Base-by-base conservation (phyloP, 371 early-diverging fungal species). In the Syncephalastrum monosporum region DNA sequence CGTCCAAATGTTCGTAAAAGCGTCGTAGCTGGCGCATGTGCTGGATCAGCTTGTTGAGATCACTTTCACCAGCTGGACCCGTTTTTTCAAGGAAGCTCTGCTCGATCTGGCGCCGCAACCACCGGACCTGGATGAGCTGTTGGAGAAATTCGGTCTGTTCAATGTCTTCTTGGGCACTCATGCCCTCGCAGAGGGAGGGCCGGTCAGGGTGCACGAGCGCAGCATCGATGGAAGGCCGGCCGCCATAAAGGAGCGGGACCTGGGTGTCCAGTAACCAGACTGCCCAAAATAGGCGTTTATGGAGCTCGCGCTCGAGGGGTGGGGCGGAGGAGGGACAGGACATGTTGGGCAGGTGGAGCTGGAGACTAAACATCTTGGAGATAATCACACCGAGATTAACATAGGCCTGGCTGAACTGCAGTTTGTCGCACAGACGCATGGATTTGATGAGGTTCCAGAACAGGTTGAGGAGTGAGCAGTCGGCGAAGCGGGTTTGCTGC, bases 251-350 rank as follows among this genome's bases (percentile, higher is more conserved):
- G 8, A 60, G 51, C 4, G 65, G 57, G 46, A 65, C 57, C 19
- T 65, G 65, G 4, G 61, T 60, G 27, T 65, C 65, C 15, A 60
- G 25, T 1, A 65, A 42, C 65, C 65, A 65, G 0, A 57, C 27
- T 21, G 61, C 53, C 65, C 65, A 65, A 23, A 65, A 65, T 5
- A 65, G 52, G 3, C 65, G 65, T 33, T 54, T 60, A 24, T 27
- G 54, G 4, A 48, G 42, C 47, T 65, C 65, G 14, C 44, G 46
- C 16, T 21, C 25, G 10, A 33, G 47, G 15, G 13, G 33, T 8
- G 51, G 42, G 17, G n/a, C 46, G 5, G 17, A 6, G 38, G 38
- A 33, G 12, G 38, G 38, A 33, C 38, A 33, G 38, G 23, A 17
- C 23, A 52, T 16, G 53, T 41, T 42, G 42, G 38, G 38, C 38